Base-by-base conservation (phyloP, 2,329 filamentous ascomycete species). In the Tolypocladium paradoxum region DNA sequence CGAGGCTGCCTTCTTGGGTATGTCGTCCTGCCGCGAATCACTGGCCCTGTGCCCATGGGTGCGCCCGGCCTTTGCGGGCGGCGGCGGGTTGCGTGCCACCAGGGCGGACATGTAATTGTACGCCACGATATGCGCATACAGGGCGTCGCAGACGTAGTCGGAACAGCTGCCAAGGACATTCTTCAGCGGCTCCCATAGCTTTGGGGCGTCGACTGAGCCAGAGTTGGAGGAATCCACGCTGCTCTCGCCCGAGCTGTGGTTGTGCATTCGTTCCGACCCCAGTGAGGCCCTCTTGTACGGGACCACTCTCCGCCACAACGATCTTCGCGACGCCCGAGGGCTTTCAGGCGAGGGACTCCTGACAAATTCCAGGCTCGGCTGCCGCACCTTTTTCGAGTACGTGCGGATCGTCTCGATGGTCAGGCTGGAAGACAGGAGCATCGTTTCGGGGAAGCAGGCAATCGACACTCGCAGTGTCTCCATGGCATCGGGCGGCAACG, bases 51-150 rank as follows among this genome's bases (percentile, higher is more conserved):
- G 37, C 8, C 48, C 60, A 20, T 53, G 56, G 16, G 34, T 46
- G 35, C 57, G 60, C 8, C 53, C 56, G 27, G 54, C 54, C 31
- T 20, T 52, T 2, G 50, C 31, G 1, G 57, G 24, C 12, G 60
- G 52, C 8, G 60, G 48, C 8, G 65, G 56, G 49, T 53, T 55
- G 54, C 61, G 57, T 34, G 61, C 60, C 29, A 66, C 60, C 37
- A 69, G 61, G n/a, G 61, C 62, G 9, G 65, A 67, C 49, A 83
- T 68, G 65, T 83, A 83, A 64, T 82, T 83, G 64, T 79, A 82
- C 0, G 77, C 79, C 4, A 83, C 65, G 9, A 83, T 69, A 59
- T 83, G 79, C 0, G 79, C 79, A 59, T 82, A 83, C 6, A 83
- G 64, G 0, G 79, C 77, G 50, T 83, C 78, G 60, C 79, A 81